These are phyloP conservation scores for Auricularia sp. DNA, from an alignment of 768 basidiomycete species.

Conservation along the genomic window DNA sequence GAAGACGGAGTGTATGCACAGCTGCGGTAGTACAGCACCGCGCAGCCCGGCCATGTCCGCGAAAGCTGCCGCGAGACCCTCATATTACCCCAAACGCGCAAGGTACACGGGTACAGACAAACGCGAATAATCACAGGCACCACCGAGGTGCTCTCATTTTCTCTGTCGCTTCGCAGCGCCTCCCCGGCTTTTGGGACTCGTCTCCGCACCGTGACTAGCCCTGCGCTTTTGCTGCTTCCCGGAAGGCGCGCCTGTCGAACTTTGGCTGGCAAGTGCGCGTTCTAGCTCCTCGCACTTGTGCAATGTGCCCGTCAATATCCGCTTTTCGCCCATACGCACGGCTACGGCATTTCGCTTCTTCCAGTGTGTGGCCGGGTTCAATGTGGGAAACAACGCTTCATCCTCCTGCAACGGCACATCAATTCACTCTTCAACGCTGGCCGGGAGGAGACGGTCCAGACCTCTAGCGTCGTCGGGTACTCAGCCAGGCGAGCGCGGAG, in stretches of 20 bases:
- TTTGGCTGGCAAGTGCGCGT: not conserved
- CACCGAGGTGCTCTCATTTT: not conserved
- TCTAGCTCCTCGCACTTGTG: constrained; percentile 4
- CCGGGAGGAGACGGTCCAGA: constrained; percentile 19
- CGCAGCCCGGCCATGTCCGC: not conserved
- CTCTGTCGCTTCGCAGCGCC: not conserved
- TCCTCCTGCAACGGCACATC: constrained; percentile 34
- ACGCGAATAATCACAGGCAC: too few species aligned
- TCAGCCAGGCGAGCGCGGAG: constrained; percentile 39
- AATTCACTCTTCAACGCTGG: not conserved
- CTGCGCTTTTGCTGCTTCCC: not conserved
- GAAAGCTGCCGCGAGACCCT: not conserved
- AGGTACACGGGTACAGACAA: too few species aligned
- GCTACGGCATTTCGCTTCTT: constrained; percentile 55
- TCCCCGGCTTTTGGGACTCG: not conserved
- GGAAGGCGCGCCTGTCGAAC: too few species aligned
- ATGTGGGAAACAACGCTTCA: constrained; percentile 21
- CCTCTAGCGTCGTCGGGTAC: constrained; percentile 56
- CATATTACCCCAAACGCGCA: too few species aligned
- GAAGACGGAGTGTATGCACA: not conserved
- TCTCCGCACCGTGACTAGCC: not conserved
- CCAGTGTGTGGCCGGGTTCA: not conserved
- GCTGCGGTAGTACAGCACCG: not conserved
- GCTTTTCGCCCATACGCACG: constrained; percentile 75
- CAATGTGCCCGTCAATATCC: constrained; percentile 37